Conservation (phyloP, 805 yeast genomes). For the Scheffersomyces ergatensis region DNA sequence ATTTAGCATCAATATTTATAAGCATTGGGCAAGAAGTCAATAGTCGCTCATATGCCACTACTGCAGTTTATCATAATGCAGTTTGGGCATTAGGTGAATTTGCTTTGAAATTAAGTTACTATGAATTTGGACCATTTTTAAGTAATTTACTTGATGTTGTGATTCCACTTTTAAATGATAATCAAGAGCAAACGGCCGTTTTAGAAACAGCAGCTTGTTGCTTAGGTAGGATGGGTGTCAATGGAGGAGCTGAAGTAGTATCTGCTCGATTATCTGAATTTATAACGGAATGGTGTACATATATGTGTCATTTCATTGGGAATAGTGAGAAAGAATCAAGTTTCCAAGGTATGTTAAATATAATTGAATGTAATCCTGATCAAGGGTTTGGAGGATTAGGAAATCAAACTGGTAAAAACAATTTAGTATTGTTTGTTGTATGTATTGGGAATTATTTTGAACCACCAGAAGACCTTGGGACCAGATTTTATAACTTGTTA, state of each 20-base stretch:
- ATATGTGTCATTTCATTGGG: conserved; percentile 65
- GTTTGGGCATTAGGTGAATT: conserved; percentile 94
- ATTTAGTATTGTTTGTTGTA: conserved; percentile 53
- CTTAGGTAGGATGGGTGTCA: conserved; percentile 77
- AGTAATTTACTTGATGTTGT: conserved; percentile 53
- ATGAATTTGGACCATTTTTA: conserved; percentile 50
- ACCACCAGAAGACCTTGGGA: conserved; percentile 47
- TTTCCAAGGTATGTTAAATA: conserved; percentile 77
- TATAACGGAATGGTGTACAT: conserved; percentile 67
- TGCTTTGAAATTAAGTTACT: conserved; percentile 52
- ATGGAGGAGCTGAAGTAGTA: conserved; percentile 57
- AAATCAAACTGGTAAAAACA: conserved; percentile 43
- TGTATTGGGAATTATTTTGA: conserved; percentile 55
- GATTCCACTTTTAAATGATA: conserved; percentile 56
- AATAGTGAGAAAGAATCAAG: conserved; percentile 88
- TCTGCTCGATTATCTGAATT: conserved; percentile 59
- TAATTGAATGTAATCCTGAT: conserved; percentile 64
- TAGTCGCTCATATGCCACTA: conserved; percentile 45
- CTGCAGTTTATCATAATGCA: conserved; percentile 80
- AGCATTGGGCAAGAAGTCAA: conserved; percentile 69
- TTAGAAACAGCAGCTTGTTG: conserved; percentile 88
- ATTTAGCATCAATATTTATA: conserved; percentile 53
- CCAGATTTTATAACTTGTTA: conserved; percentile 43
- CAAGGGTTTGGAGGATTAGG: conserved; percentile 48
- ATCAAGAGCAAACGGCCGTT: conserved; percentile 59